Base-by-base conservation (phyloP, 139 green algal genomes). In the Tetradesmus obliquus region DNA sequence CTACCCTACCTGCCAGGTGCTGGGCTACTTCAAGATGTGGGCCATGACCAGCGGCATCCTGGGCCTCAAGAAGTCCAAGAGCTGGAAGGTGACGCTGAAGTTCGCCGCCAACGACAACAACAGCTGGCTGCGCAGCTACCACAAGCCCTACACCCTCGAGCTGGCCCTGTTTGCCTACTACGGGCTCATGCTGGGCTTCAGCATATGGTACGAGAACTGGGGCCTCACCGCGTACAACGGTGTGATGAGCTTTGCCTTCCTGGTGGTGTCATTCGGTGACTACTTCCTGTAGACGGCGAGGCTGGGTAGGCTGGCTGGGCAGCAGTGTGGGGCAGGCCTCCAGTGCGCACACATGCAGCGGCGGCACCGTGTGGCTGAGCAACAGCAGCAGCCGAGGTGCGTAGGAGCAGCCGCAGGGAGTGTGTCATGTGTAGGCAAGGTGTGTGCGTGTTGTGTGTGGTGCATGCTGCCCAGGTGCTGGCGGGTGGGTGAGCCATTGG, bases 51-150 rank as follows among this genome's bases (percentile, higher is more conserved):
- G 76, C 55, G 95, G 95, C 66, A 94, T 96, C 66, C 79, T 96
- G 15, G 93, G 93, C 3, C 90, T 94, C 66, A 93, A 96, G 87
- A 94, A 95, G 91, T 95, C 92, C 92, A 96, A 95, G 92, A 95
- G 76, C 20, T 96, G 95, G 95, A 96, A 96, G 95, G 89, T 96
- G 82, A 95, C 93, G 8, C 91, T 93, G 57, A 95, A 95, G 93
- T 93, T 93, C 69, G 93, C 89, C 3, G 91, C 83, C 17, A 95
- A 93, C 86, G 90, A 90, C 90, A 92, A 87, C 90, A 87, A 87
- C 72, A 90, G 90, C 89, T 91, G 91, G 91, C 85, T 91, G 74
- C 84, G 84, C 79, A 83, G 62, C 45, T 93, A 93, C 85, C 93
- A 95, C 91, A 86, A 82, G 60, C 94, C 94, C 32, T 95, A 95